Evolutionary conservation across 169 alveolate species (phyloP).

Genomic region (Cryptosporidium sp.): DNA sequence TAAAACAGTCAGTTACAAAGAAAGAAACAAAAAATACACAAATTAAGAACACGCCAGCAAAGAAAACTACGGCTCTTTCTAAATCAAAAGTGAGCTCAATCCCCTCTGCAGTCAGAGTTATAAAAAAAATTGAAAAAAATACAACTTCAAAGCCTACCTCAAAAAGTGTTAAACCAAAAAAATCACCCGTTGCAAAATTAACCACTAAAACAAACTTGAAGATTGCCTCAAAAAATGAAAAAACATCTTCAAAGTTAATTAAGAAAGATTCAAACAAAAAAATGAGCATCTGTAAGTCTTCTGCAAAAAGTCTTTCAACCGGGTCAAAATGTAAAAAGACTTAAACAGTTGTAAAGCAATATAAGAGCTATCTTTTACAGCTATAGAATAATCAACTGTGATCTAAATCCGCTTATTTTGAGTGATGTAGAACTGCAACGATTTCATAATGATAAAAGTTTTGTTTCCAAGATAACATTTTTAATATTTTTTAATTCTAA

Average conservation of each 20-base stretch:
- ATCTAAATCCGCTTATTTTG: background rate
- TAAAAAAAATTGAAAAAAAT: conserved; percentile 4
- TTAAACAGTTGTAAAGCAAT: too few relatives aligned
- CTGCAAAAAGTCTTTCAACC: background rate
- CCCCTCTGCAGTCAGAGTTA: background rate
- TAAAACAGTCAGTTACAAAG: background rate
- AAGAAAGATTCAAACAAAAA: background rate
- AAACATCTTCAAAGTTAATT: conserved; percentile 13
- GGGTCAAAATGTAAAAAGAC: background rate
- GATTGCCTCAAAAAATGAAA: background rate
- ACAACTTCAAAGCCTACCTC: background rate
- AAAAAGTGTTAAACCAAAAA: conserved; percentile 6
- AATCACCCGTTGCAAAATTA: background rate
- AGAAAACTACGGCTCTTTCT: background rate
- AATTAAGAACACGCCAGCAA: background rate
- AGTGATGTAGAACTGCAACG: background rate
- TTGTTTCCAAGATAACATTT: background rate
- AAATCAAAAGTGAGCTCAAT: conserved; percentile 6
- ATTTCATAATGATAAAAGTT: background rate
- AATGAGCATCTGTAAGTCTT: background rate
- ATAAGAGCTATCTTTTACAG: background rate
- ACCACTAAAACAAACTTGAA: background rate
- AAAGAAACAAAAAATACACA: background rate
- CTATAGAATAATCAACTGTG: background rate
- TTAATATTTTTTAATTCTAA: background rate